Percentiles rank a stretch among this genome's conserved stretches.
Conservation (phyloP, 768 basidiomycete genomes). For the Suillus lakei region DNA sequence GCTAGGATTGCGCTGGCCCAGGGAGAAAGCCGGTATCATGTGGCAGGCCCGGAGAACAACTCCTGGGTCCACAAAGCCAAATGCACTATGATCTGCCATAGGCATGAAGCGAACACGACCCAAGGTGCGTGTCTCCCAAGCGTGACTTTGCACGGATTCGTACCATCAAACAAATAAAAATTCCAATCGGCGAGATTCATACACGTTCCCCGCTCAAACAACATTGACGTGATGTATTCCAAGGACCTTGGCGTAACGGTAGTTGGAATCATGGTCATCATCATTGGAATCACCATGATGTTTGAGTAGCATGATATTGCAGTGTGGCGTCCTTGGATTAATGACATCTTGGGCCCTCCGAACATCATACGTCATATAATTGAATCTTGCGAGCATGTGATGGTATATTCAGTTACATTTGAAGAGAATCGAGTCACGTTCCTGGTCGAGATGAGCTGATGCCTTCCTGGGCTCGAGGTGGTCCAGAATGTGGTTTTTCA, state of each 20-base stretch:
- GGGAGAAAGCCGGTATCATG: neutral
- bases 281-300: neutral
- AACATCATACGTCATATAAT: conserved; percentile 29
- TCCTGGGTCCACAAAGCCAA: conserved; percentile 7
- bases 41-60: neutral
- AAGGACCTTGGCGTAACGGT: conserved; percentile 5
- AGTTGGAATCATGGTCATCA: neutral
- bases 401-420: conserved; percentile 20
- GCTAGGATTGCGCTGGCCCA: neutral
- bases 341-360: conserved; percentile 43
- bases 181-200: conserved; percentile 1
- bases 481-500: conserved; percentile 11
- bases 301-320: conserved; percentile 40
- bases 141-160: neutral
- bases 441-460: neutral
- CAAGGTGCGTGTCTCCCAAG: neutral
- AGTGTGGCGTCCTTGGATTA: conserved; percentile 36
- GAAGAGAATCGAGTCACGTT: conserved; percentile 25
- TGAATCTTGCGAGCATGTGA: neutral
- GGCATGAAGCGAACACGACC: neutral
- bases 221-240: conserved; percentile 6
- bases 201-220: neutral
- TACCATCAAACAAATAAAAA: conserved; percentile 7
- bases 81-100: neutral
- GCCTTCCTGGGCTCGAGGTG: conserved; percentile 6